Conservation (phyloP, 768 basidiomycete genomes). For the Thelephora ganbajun region DNA sequence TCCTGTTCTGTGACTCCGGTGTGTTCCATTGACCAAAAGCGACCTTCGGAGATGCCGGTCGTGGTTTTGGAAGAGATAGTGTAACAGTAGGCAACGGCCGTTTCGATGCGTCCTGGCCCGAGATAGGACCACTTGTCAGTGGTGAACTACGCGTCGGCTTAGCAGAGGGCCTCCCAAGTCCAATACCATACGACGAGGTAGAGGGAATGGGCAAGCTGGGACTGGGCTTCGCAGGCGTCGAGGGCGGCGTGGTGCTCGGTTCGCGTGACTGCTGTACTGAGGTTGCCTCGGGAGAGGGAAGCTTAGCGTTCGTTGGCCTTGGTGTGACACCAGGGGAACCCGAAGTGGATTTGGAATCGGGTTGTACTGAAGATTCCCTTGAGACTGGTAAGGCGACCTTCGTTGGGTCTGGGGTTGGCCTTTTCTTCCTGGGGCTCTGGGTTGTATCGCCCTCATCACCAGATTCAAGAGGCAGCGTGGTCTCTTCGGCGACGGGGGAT, state of each 20-base stretch:
- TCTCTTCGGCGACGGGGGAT: background rate
- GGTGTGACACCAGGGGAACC: background rate
- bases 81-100: slow-evolving; percentile 8
- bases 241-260: slow-evolving; percentile 48
- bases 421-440: background rate
- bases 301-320: background rate
- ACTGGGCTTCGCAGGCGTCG: slow-evolving; percentile 33
- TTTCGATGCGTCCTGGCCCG: slow-evolving; percentile 2
- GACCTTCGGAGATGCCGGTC: slow-evolving; percentile 1
- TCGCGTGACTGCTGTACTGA: slow-evolving; percentile 14
- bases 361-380: background rate
- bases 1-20: background rate
- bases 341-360: background rate
- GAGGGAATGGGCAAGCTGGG: slow-evolving; percentile 19
- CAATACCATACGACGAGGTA: slow-evolving; percentile 29
- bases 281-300: background rate
- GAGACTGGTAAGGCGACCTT: background rate
- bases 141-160: slow-evolving; percentile 69
- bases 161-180: slow-evolving; percentile 46
- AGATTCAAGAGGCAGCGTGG: background rate
- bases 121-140: slow-evolving; percentile 38
- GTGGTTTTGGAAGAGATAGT: slow-evolving; percentile 6
- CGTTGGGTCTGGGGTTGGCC: background rate
- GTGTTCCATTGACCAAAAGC: background rate
- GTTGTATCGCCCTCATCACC: background rate